Conservation (phyloP, 805 yeast genomes). For the Zygosaccharomyces rouxii region DNA sequence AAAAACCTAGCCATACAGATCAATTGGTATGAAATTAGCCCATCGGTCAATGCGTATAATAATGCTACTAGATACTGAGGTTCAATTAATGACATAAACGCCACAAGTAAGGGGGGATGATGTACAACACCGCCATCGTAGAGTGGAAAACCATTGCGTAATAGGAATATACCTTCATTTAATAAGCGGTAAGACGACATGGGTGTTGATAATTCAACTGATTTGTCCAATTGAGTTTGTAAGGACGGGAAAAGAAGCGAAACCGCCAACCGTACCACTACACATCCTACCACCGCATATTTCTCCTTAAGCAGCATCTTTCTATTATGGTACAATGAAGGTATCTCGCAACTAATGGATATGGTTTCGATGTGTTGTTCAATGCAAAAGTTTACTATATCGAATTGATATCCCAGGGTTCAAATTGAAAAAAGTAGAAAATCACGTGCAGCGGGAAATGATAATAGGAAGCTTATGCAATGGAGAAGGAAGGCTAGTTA, state of each 20-base stretch:
- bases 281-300: constrained; percentile 17
- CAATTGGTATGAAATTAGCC: constrained; percentile 51
- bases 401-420: neutral
- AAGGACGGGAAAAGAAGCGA: constrained; percentile 26
- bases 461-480: neutral
- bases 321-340: neutral
- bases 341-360: neutral
- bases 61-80: constrained; percentile 21
- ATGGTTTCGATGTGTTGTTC: neutral
- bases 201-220: constrained; percentile 36
- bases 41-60: constrained; percentile 57
- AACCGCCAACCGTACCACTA: constrained; percentile 20
- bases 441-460: neutral
- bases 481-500: neutral
- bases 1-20: constrained; percentile 41
- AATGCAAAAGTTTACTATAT: neutral
- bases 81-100: constrained; percentile 28
- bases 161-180: constrained; percentile 62
- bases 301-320: constrained; percentile 11
- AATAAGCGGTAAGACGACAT: constrained; percentile 42
- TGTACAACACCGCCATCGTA: constrained; percentile 85
- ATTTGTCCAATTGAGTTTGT: constrained; percentile 26
- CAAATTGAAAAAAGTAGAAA: neutral
- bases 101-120: constrained; percentile 73
- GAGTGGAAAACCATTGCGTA: constrained; percentile 52